Base-by-base conservation (phyloP, 768 basidiomycete genomes). In the Tricholoma sp. region DNA sequence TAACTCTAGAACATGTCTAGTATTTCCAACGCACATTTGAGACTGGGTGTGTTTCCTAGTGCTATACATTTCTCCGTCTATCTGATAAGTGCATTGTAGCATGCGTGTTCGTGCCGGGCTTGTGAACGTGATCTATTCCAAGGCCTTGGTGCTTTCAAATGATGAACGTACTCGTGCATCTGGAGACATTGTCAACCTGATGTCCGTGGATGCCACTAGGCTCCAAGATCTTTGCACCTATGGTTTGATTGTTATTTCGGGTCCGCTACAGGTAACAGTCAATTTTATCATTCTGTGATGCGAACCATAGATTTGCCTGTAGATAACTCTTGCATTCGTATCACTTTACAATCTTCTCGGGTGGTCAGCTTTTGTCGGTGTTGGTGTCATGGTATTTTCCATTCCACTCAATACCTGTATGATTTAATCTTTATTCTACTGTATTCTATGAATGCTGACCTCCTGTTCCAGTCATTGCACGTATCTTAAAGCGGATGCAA, bases 101-200 rank as follows among this genome's bases (percentile, higher is more conserved):
- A 96, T 96, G 94, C 86, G 95, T n/a, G 82, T 97, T 44, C 86
- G 94, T 29, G 88, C 91, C 0, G 95, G 94, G 0, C 80, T 98
- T 18, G 84, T 98, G 12, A 85, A 86, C 1, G 81, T 79, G 3
- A 92, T 97, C 52, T 98, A 96, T 74, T 74, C 84, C 50, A 97
- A 98, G 68, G 81, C 93, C 0, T 76, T 98, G 18, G 79, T 91
- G 3, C 80, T 98, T 8, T 91, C 90, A 1, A 94, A 88, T 63
- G 89, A 92, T 56, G 94, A 92, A 64, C 83, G 89, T 4, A 79
- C 81, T 9, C 83, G 91, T 41, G 81, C 90, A 0, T 84, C 91
- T 0, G 95, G 96, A 1, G 94, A 97, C 66, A 94, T 97, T 34
- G 93, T 97, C 59, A 98, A 97, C 66, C 71, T 96, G 32, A 94